Base-by-base conservation (phyloP, 768 basidiomycete genomes). In the Lactarius evosmus region DNA sequence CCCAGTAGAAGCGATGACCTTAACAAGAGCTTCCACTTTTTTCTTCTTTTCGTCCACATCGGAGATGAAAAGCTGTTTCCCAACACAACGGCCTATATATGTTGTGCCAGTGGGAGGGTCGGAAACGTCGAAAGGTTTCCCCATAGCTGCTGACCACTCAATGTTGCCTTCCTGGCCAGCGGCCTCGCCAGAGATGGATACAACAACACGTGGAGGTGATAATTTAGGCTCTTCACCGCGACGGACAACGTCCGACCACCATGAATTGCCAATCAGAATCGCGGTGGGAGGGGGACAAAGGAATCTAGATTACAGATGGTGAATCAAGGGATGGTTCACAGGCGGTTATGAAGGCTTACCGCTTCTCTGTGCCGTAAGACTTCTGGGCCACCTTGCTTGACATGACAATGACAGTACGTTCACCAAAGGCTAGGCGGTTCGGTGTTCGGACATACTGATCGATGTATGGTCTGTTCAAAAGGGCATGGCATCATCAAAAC, bases 321-420 rank as follows among this genome's bases (percentile, higher is more conserved):
- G 16, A 55, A 56, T 3, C 33, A 55, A 30, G 65, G 52, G 22
- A 40, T 17, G 33, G n/a, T 34, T 27, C n/a, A 57, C 40, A 33
- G 33, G 44, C 56, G 57, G 60, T 49, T 25, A 51, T 56, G 63
- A 60, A 58, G n/a, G 68, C 80, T 52, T 65, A 90, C 89, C 95
- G 83, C 75, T 97, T 97, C 75, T 98, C 95, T 19, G 89, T 94
- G 40, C 95, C 95, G 73, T 98, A 98, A 9, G 92, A 94, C 73
- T 98, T 96, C 79, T 98, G 96, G 3, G 93, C 96, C 33, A 98
- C 95, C 72, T 91, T 94, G 73, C 91, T 93, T n/a, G 93, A 95
- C 91, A 97, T 95, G 70, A 98, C 90, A 65, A 98, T 90, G 65
- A 98, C 85, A 4, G 94, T 93, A 54, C 94, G 86, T 74, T 98